A percentile compares a stretch with the other conserved stretches of the same genome.
phyloP scores from a whole-genome alignment of 345 rosid genomes.

The Linum tenue region DNA sequence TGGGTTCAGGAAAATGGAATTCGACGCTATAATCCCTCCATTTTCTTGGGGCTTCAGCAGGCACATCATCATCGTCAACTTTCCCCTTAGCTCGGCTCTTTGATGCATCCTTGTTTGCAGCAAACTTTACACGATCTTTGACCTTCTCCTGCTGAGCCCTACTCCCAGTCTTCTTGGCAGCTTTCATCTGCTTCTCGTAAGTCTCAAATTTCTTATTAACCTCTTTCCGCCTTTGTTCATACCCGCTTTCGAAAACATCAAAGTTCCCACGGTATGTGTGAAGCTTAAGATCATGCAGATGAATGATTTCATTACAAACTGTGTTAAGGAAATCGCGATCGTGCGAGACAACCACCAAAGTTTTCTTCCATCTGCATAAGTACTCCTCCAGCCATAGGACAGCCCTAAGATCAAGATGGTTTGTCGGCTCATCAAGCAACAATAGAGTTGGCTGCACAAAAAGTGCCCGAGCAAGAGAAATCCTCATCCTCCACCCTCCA shows the following conservation, averaged over 20 bases:
- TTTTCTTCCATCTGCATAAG: conserved; percentile 84
- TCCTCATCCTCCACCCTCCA: conserved; percentile 99
- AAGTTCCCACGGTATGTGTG: conserved; percentile 83
- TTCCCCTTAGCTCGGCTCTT: conserved; percentile 71
- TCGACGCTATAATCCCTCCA: conserved; percentile 92
- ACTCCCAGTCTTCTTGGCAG: conserved; percentile 77
- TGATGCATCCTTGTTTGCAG: conserved; percentile 66
- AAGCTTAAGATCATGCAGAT: conserved; percentile 78
- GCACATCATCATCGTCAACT: conserved; percentile 61
- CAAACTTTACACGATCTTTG: conserved; percentile 66
- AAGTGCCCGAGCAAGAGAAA: conserved; percentile 89
- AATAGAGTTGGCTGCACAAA: conserved; percentile 89
- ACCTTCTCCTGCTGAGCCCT: conserved; percentile 83
- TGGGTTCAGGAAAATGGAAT: conserved; percentile 96
- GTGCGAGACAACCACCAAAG: conserved; percentile 88
- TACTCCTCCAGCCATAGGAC: conserved; percentile 96
- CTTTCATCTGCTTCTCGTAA: conserved; percentile 71
- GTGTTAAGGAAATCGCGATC: conserved; percentile 92
- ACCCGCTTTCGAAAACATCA: conserved; percentile 72
- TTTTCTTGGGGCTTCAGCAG: conserved; percentile 66
- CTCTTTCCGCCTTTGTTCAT: conserved; percentile 89
- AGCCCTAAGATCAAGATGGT: conserved; percentile 93
- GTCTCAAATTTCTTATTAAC: conserved; percentile 71
- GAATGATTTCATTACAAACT: conserved; percentile 82
- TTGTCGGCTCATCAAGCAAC: conserved; percentile 89